These are phyloP conservation scores for Dioscorea dumetorum DNA, from an alignment of 106 monocot genomes.

Conservation along the genomic window DNA sequence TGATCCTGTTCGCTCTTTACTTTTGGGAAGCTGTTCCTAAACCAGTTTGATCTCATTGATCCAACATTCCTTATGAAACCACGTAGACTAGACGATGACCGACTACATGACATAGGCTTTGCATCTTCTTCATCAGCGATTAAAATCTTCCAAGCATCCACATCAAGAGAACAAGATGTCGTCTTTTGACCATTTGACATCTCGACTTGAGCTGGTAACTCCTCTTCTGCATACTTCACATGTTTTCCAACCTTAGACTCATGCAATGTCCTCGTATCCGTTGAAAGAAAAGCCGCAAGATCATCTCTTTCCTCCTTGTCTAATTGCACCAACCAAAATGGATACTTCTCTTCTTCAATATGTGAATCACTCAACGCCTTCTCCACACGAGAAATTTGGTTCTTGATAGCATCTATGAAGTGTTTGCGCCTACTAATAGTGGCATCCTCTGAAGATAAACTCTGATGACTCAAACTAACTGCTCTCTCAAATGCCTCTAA, in stretches of 20 bases:
- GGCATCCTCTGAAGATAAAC: conserved; percentile 22
- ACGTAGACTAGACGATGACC: conserved; percentile 2
- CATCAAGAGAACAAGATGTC: conserved; percentile 21
- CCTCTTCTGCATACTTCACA: background rate
- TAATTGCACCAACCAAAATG: conserved; percentile 41
- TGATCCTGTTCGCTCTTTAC: conserved; percentile 30
- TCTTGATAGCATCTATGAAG: conserved; percentile 32
- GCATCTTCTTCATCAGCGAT: conserved; percentile 27
- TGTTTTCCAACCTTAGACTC: conserved; percentile 18
- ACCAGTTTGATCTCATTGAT: conserved; percentile 33
- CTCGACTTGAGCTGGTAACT: conserved; percentile 5
- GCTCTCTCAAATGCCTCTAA: conserved; percentile 84
- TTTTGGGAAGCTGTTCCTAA: conserved; percentile 35
- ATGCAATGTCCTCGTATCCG: conserved; percentile 9
- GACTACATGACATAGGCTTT: conserved; percentile 5
- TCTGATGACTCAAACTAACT: conserved; percentile 25
- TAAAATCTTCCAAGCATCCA: conserved; percentile 43
- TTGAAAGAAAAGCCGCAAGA: conserved; percentile 44
- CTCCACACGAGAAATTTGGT: conserved; percentile 36
- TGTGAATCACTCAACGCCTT: conserved; percentile 21
- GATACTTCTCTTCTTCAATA: conserved; percentile 25
- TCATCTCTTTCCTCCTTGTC: conserved; percentile 47
- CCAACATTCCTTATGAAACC: conserved; percentile 18
- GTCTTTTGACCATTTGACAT: conserved; percentile 11
- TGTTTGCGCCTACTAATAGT: conserved; percentile 34